A percentile compares a stretch with the other conserved stretches of the same genome.
These are phyloP conservation scores for Diversispora epigaea DNA, from an alignment of 192 early-diverging fungal species.

Conservation along the genomic window DNA sequence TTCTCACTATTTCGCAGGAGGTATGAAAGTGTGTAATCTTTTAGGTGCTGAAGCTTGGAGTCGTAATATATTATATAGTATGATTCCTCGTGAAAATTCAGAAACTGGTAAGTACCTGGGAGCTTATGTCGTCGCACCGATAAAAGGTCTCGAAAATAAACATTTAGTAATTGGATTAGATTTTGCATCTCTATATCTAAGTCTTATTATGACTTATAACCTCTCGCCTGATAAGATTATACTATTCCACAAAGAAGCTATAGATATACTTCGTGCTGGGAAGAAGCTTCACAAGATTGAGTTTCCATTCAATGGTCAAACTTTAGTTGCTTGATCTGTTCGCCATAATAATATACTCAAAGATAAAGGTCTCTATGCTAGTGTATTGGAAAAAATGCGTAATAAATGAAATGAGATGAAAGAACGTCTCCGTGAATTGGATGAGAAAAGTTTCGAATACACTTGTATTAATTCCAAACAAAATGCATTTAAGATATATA, in stretches of 20 bases:
- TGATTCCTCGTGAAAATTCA: neutral
- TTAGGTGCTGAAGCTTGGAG: conserved; percentile 3
- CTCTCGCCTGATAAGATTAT: conserved; percentile 10
- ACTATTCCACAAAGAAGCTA: neutral
- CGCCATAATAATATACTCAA: conserved; percentile 7
- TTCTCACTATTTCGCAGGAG: neutral
- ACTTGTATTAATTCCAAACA: too few species aligned
- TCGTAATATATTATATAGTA: too few species aligned
- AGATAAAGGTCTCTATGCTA: conserved; percentile 12
- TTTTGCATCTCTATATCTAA: conserved; percentile 11
- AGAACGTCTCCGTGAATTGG: too few species aligned
- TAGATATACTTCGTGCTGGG: neutral
- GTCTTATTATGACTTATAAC: conserved; percentile 13
- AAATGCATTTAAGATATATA: too few species aligned
- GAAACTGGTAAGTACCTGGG: neutral
- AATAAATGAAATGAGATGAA: too few species aligned
- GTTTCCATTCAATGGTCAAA: conserved; percentile 12
- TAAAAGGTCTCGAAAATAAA: conserved; percentile 11
- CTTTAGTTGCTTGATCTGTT: conserved; percentile 7
- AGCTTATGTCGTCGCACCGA: neutral
- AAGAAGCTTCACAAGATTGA: conserved; percentile 15
- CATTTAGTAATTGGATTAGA: neutral
- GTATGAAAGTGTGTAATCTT: conserved; percentile 22
- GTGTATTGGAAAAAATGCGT: conserved; percentile 10
- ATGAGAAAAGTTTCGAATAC: too few species aligned